Evolutionary conservation across 176 grass and related monocot genomes (phyloP).

Genomic region (Aegilops bicornis): DNA sequence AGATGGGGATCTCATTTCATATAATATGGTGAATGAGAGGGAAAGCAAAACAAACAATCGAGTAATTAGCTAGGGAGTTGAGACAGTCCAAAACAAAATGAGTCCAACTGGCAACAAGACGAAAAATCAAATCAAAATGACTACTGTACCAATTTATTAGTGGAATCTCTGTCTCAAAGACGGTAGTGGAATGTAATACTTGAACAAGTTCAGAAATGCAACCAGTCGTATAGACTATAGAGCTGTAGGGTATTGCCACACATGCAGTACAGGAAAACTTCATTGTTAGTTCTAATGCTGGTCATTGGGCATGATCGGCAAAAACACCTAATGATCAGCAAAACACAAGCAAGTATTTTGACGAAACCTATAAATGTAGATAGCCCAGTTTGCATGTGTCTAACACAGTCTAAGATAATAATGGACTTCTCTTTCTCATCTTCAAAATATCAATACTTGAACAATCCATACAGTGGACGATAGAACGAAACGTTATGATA

Average conservation of each 20-base stretch:
- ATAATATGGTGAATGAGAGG: neutral
- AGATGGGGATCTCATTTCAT: neutral
- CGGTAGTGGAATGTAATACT: neutral
- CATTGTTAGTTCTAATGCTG: neutral
- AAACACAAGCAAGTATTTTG: neutral
- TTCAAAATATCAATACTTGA: conserved; percentile 13
- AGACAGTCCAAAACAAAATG: neutral
- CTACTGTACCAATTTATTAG: neutral
- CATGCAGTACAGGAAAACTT: neutral
- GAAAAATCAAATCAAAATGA: neutral
- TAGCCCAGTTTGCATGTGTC: neutral
- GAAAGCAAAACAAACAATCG: neutral
- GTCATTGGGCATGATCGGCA: neutral
- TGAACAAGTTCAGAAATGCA: conserved; percentile 2
- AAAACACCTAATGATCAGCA: neutral
- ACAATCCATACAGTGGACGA: neutral
- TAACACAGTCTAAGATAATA: conserved; percentile 13
- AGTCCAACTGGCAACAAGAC: neutral
- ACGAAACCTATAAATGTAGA: neutral
- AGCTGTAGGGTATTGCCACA: neutral
- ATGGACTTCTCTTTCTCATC: neutral
- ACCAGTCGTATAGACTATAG: neutral
- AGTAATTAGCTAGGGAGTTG: neutral
- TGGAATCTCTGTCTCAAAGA: neutral
- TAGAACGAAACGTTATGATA: neutral